These are phyloP conservation scores for Sporothrix protearum DNA, from an alignment of 2,329 filamentous ascomycete species.

Conservation along the genomic window DNA sequence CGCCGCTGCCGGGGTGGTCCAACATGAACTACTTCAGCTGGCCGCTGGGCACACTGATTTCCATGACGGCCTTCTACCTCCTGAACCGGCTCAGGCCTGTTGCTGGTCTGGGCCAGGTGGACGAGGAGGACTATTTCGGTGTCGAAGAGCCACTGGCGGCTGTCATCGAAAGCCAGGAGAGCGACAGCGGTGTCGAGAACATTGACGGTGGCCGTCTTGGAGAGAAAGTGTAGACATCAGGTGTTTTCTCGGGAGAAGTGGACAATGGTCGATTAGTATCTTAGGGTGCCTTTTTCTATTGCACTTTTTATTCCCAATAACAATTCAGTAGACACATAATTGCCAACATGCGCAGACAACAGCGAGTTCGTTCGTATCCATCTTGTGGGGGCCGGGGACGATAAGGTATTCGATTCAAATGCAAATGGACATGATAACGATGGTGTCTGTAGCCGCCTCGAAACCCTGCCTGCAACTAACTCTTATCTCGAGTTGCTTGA, in stretches of 20 bases:
- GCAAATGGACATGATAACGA: background rate
- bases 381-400: background rate
- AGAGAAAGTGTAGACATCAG: background rate
- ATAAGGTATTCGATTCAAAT: background rate
- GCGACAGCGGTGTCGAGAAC: conserved; percentile 2
- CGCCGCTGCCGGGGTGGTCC: conserved; percentile 11
- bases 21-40: conserved; percentile 20
- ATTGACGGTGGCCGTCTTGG: background rate
- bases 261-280: too few species aligned
- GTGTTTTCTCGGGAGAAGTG: background rate
- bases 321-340: too few species aligned
- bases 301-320: too few species aligned
- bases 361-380: background rate
- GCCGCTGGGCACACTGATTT: conserved; percentile 10
- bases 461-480: background rate
- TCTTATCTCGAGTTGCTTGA: background rate
- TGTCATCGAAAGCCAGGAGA: conserved; percentile 4
- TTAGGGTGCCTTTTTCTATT: too few species aligned
- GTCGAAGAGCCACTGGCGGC: background rate
- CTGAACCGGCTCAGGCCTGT: background rate
- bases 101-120: background rate
- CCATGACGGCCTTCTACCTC: conserved; percentile 1
- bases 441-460: background rate
- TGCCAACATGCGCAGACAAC: background rate
- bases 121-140: conserved; percentile 17